Evolutionary conservation across 2,329 filamentous ascomycete genomes (phyloP).

Genomic region (Aspergillus fumigatiaffinis): DNA sequence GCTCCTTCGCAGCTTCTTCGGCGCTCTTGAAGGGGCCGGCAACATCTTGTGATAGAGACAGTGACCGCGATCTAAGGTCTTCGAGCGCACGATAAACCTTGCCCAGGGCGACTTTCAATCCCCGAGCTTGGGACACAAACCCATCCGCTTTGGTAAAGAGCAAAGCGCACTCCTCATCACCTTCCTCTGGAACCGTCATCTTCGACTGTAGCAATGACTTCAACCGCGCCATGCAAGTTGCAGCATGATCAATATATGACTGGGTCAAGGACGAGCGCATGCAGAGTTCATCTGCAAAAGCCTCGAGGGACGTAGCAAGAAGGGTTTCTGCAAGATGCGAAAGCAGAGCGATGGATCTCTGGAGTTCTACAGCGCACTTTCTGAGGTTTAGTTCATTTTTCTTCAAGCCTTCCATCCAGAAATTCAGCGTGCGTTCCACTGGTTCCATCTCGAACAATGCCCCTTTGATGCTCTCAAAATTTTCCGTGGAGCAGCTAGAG

Average conservation of each 20-base stretch:
- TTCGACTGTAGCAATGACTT: constrained; percentile 65
- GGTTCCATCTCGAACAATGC: constrained; percentile 85
- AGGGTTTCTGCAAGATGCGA: constrained; percentile 81
- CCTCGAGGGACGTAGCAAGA: constrained; percentile 64
- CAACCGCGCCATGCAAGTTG: constrained; percentile 61
- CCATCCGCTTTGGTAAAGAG: constrained; percentile 68
- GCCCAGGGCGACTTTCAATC: constrained; percentile 75
- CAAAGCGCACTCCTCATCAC: constrained; percentile 65
- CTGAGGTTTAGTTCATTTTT: constrained; percentile 82
- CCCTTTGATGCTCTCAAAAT: constrained; percentile 74
- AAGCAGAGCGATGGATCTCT: constrained; percentile 80
- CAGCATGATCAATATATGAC: constrained; percentile 74
- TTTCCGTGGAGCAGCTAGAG: constrained; percentile 68
- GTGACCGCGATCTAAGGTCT: constrained; percentile 70
- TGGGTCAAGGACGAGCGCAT: constrained; percentile 75
- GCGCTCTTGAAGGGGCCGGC: constrained; percentile 66
- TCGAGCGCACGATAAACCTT: constrained; percentile 74
- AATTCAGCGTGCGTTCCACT: constrained; percentile 82
- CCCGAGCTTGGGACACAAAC: constrained; percentile 71
- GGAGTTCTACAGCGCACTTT: constrained; percentile 74
- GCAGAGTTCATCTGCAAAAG: constrained; percentile 73
- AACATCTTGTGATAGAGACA: constrained; percentile 68
- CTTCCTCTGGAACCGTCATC: constrained; percentile 55
- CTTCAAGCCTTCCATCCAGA: constrained; percentile 79
- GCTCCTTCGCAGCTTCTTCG: constrained; percentile 59